phyloP scores from a whole-genome alignment of 768 basidiomycete species.

The Hygrocybe coccinea region DNA sequence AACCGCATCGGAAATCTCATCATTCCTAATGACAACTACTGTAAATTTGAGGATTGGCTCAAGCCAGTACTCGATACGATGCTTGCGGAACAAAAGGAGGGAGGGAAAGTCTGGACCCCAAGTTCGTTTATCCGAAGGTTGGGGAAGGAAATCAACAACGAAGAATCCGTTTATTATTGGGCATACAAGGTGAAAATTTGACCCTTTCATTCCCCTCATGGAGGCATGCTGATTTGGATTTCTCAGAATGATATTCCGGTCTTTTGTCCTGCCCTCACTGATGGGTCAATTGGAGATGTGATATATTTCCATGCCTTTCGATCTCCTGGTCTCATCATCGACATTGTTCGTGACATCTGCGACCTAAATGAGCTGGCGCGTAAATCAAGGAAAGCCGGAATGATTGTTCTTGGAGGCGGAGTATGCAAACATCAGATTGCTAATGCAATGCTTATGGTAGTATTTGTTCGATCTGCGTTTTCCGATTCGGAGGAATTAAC shows the following conservation, averaged over 20 bases:
- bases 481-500: not conserved
- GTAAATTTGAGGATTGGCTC: conserved; percentile 99
- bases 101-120: conserved; percentile 80
- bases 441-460: conserved; percentile 98
- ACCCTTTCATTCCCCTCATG: conserved; percentile 10
- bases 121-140: conserved; percentile 86
- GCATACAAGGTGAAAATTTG: conserved; percentile 82
- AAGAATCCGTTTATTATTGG: conserved; percentile 99
- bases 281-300: conserved; percentile 98
- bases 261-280: conserved; percentile 96
- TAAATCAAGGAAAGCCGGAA: conserved; percentile 87
- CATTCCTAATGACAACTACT: conserved; percentile 98
- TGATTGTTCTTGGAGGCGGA: conserved; percentile 97
- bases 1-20: conserved; percentile 96
- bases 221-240: conserved; percentile 13
- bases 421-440: conserved; percentile 99
- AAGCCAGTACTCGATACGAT: conserved; percentile 86
- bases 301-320: conserved; percentile 97
- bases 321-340: conserved; percentile 76
- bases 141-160: conserved; percentile 97
- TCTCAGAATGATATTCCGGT: conserved; percentile 94
- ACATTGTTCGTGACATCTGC: conserved; percentile 94
- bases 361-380: conserved; percentile 85
- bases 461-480: conserved; percentile 16
- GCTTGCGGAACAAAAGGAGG: conserved; percentile 79